Conservation (phyloP, 352 stramenopile genomes). For the Phytopythium ostracodes region DNA sequence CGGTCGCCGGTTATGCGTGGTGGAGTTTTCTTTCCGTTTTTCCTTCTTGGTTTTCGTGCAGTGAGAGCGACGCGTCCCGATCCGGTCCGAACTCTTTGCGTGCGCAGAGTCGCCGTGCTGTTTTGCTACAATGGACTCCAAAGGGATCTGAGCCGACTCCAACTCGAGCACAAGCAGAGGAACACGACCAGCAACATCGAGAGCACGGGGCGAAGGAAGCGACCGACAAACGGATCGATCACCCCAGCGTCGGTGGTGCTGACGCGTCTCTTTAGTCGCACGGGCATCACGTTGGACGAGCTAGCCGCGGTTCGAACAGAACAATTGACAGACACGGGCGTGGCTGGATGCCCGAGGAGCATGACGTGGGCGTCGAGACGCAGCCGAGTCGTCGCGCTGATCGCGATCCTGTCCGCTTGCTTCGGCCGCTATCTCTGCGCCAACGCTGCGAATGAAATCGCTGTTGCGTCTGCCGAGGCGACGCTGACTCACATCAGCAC, state of each 20-base stretch:
- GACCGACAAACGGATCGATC: neutral
- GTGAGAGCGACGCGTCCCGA: neutral
- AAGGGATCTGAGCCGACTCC: neutral
- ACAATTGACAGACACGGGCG: neutral
- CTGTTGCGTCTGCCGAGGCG: neutral
- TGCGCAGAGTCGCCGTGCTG: neutral
- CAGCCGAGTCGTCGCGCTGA: neutral
- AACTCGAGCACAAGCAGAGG: neutral
- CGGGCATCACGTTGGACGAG: neutral
- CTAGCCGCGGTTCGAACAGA: neutral
- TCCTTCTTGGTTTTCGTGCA: neutral
- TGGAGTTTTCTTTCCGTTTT: conserved; percentile 2
- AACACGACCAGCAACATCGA: neutral
- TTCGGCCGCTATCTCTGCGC: neutral
- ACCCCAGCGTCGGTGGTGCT: neutral
- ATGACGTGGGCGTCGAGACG: neutral
- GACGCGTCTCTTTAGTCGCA: neutral
- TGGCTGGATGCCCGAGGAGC: neutral
- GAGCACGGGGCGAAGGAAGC: neutral
- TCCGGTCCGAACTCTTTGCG: neutral
- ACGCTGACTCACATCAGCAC: neutral
- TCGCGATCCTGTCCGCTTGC: neutral
- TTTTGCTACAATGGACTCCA: neutral
- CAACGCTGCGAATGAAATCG: neutral
- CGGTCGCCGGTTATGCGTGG: neutral